Evolutionary conservation across 1,284 basidiomycete genomes (phyloP), one percentile per base, ranked within the genome.

Genomic region (Jaminaea rosea): DNA sequence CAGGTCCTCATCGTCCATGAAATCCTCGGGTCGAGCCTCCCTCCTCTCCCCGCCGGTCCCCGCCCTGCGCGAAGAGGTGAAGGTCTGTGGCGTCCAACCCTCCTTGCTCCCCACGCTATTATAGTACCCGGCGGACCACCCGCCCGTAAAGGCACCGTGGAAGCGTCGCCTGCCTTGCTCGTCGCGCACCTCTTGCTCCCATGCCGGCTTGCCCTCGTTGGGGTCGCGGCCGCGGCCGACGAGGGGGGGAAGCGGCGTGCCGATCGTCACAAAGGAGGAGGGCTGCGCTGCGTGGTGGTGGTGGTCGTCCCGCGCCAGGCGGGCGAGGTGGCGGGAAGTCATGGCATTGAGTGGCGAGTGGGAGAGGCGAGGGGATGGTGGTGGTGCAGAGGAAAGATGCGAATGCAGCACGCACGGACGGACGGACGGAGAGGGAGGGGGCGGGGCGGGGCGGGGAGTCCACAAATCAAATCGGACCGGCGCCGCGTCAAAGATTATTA

Each of bases 1-100:
- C n/a, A 93, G 77, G 74, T 96, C 93, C 76, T 98, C 94, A 41
- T 96, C 93, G 76, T 98, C 93, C 93, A 98, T 98, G 74, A 90
- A 97, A 73, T 97, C 93, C 72, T 96, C 88, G 0, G 86, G 83
- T 10, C 81, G 56, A 26, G 47, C 50, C 28, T 52, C 80, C 57
- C 75, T 28, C 32, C 21, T 26, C 13, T 49, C 0, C 73, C 73
- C 63, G 26, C 36, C 28, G 34, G 23, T 24, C 36, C n/a, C 47
- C 54, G 1, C 28, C 47, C 2, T n/a, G 2, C 88, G 84, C 74
- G 62, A 66, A 10, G 63, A 67, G 5, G 57, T 56, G 46, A 97
- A 98, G 2, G 87, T 86, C 9, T 85, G 80, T 0, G 93, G 93
- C 3, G 87, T 77, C 92, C 93, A 98, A 81, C 94, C 92, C 81